Conservation (phyloP, 306 rosid species). For the Biancaea sappan region DNA sequence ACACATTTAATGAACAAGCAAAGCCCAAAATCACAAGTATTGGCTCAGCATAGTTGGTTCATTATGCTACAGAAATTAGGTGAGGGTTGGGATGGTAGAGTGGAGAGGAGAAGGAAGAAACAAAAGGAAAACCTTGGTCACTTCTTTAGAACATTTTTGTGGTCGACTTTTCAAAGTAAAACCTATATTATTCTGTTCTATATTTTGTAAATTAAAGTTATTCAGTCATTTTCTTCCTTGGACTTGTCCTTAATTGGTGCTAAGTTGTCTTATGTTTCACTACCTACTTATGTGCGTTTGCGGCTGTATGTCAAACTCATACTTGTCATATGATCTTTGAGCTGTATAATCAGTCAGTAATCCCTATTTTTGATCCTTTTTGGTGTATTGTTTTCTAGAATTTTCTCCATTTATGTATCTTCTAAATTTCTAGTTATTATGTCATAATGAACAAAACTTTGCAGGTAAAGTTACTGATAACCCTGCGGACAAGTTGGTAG, state of each 20-base stretch:
- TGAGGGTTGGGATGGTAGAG: neutral
- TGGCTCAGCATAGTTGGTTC: neutral
- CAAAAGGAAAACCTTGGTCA: neutral
- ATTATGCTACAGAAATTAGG: neutral
- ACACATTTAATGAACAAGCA: neutral
- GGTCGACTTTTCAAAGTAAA: neutral
- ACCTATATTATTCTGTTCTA: neutral
- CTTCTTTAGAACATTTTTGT: neutral
- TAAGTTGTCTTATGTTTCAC: neutral
- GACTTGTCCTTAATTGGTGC: constrained; percentile 5
- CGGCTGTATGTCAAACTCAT: neutral
- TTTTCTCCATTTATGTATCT: neutral
- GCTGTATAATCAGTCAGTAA: neutral
- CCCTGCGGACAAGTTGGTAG: constrained; percentile 63
- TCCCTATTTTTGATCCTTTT: neutral
- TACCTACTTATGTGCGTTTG: neutral
- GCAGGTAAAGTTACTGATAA: constrained; percentile 49
- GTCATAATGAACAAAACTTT: constrained; percentile 27
- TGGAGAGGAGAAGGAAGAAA: neutral
- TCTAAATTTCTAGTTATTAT: constrained; percentile 20
- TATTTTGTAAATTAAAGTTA: constrained; percentile 15
- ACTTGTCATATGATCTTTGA: neutral
- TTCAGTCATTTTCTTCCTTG: constrained; percentile 16
- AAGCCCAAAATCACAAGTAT: neutral
- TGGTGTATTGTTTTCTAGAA: neutral